Base-by-base conservation (phyloP, 345 rosid species). In the Eucalyptus pauciflora region DNA sequence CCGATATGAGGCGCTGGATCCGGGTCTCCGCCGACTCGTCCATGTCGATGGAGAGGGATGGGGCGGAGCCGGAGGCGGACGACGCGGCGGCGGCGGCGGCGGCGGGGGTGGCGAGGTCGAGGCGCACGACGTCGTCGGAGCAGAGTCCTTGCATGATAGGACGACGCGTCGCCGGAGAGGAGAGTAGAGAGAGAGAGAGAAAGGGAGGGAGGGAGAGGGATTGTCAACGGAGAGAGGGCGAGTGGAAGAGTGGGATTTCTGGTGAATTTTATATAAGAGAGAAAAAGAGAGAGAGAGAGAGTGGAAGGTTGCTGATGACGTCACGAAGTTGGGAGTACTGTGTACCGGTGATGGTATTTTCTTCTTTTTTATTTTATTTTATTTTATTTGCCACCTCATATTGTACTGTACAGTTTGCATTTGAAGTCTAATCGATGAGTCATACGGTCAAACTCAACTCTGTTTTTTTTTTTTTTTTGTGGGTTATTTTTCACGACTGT, bases 1-100 rank as follows among this genome's bases (percentile, higher is more conserved):
- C 99, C 3, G 96, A 90, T 52, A 96, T 96, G 29, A 97, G 94
- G 51, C 99, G 96, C 51, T 92, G 97, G 96, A 97, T 95, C 90
- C 91, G 92, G 20, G 93, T 88, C 91, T 96, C 97, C 2, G 99
- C 48, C 51, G 99, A 90, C 91, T 97, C 99, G 29, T 90, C 94
- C 24, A 88, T 96, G 92, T 96, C 98, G 92, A 96, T 96, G 87
- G 99, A 97, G 49, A 96, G 91, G 48, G 46, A 97, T 91, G 87
- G 94, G 94, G 85, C 91, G 95, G 94, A 95, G 7, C 91, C 86
- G 90, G 95, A 94, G 2, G 97, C 13, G 80, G 99, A 90, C 8
- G 69, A 7, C 4, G 31, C 12, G 64, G 64, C 58, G 25, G 58
- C 58, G 54, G 17, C 9, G 79, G 79, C 48, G 17, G 93, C 33